phyloP scores from a whole-genome alignment of 192 early-diverging fungal genomes.

The Backusella mclennaniae region DNA sequence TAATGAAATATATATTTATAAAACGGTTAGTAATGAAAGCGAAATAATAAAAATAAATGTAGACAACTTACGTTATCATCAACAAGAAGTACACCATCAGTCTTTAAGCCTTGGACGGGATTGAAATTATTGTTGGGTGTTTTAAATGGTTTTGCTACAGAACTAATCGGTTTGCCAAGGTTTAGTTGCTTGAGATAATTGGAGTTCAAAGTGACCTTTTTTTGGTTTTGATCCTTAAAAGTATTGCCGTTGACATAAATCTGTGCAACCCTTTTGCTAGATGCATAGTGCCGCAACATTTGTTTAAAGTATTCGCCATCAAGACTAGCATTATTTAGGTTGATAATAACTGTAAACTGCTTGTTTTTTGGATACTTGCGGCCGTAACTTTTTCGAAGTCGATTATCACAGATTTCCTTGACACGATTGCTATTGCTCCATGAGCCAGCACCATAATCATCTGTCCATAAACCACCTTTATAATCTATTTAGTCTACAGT shows the following conservation, averaged over 20 bases:
- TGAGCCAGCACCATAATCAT: not conserved
- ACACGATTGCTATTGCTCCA: not conserved
- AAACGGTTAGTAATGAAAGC: not conserved
- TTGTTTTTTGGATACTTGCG: not conserved
- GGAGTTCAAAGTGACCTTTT: not conserved
- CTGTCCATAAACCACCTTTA: constrained; percentile 3
- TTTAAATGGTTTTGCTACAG: not conserved
- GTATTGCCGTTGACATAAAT: not conserved
- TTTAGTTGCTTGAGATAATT: not conserved
- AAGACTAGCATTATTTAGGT: not conserved
- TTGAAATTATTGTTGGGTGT: constrained; percentile 38
- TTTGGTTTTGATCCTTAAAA: not conserved
- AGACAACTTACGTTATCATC: constrained; percentile 27
- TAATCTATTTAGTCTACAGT: not conserved
- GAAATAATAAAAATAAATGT: not conserved
- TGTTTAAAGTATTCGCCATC: not conserved
- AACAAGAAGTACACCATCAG: constrained; percentile 17
- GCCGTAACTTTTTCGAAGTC: not conserved
- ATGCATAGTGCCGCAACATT: not conserved
- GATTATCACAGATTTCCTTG: not conserved
- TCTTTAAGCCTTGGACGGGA: constrained; percentile 16
- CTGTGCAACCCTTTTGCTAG: not conserved
- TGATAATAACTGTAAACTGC: not conserved
- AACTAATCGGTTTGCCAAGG: not conserved
- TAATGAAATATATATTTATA: not conserved